Evolutionary conservation across 2,329 filamentous ascomycete species (phyloP), one percentile per base, ranked within the genome.

Genomic region (Pseudocercospora crystallina): DNA sequence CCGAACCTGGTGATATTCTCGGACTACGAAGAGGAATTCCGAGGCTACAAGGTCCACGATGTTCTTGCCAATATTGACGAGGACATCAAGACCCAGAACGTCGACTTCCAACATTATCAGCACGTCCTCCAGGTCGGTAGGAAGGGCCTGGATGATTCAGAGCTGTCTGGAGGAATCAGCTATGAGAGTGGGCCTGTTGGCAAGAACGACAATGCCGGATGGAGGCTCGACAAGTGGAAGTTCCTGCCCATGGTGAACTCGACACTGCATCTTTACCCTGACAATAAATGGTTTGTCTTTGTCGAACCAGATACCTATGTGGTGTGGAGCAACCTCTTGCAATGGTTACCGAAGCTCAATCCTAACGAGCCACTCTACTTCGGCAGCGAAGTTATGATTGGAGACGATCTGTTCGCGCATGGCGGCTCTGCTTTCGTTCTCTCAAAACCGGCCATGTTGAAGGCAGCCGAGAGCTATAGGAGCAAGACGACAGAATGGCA

Each of bases 251-350:
- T 60, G 58, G 39, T 56, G 3, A 60, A 62, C 33, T 49, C 51
- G 12, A 65, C 62, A 1, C 43, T 68, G 51, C 60, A 67, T 9
- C 60, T 69, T 43, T 60, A 67, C 33, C 75, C 76, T 2, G 66
- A 79, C 20, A 75, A 76, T 38, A 78, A 77, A 47, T 84, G 80
- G 80, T 84, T 76, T 53, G 69, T 81, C 48, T 84, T 84, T 62
- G 75, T 81, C 40, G 80, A 83, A 57, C 75, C 78, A 0, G 81
- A 84, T 60, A 82, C 80, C 0, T 83, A 80, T 56, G 64, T 82
- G 35, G 69, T 80, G 8, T 80, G 80, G 71, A 67, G 73, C 31
- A 80, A 79, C 30, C 58, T 83, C 35, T 60, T 81, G 12, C 66
- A 72, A 17, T 83, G 79, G 78, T 70, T 84, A 15, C 68, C 69